Base-by-base conservation (phyloP, 345 rosid genomes). In the Salix suchowensis region DNA sequence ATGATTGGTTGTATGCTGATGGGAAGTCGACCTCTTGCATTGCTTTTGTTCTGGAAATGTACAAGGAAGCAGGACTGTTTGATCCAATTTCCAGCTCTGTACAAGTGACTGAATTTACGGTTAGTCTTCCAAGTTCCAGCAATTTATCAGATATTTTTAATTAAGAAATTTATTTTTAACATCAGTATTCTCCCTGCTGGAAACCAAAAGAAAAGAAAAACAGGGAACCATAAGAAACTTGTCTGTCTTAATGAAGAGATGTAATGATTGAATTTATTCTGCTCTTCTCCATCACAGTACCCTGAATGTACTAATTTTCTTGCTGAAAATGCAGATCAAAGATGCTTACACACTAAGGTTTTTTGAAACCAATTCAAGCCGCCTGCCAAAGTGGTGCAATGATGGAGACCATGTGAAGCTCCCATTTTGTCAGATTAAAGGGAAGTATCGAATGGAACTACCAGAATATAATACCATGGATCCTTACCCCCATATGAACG, bases 21-120 rank as follows among this genome's bases (percentile, higher is more conserved):
- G 99, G 99, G 81, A 92, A 89, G 85, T 96, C 99, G 5, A 84
- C 97, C 65, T 92, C 99, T 14, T 96, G 99, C 77, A 82, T 96
- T 34, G 98, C 98, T 48, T 96, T 94, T 69, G 77, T 94, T 78
- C 98, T 94, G 46, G 97, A 94, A 86, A 85, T 96, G 89, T 96
- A 94, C 84, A 96, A 96, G 88, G 99, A 84, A 77, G 97, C 93
- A 34, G 97, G 99, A n/a, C 84, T 94, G 24, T 96, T 96, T 73
- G 86, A 84, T 82, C 97, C 94, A 62, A 79, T 88, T 75, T 74
- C 91, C 37, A 77, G 81, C 81, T 84, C 88, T 62, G 77, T 96
- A 67, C 97, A 96, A 88, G 98, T 94, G 79, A 94, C 99, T 2
- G 97, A 96, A 77, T 94, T 96, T 85, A 96, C 99, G 73, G 98